Conservation (phyloP, 176 grass and related monocot species). For the Rhynchospora pubera region DNA sequence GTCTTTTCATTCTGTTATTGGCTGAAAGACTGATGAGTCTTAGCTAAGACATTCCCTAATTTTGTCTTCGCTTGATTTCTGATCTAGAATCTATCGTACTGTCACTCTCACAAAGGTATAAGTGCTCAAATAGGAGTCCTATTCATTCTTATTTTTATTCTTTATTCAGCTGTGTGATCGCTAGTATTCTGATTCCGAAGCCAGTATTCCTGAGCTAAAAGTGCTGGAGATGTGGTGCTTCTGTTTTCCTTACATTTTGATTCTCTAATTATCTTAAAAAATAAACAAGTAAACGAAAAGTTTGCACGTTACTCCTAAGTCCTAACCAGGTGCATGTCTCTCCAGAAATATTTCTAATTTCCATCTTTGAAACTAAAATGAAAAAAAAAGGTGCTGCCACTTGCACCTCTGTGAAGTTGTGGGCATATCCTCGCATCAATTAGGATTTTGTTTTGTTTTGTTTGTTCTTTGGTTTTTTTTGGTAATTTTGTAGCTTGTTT, state of each 20-base stretch:
- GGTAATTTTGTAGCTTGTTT: not conserved
- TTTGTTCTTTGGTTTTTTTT: too few relatives aligned
- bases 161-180: not conserved
- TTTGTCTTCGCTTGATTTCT: slow-evolving; percentile 12
- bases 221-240: slow-evolving; percentile 34
- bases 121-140: slow-evolving; percentile 11
- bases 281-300: not conserved
- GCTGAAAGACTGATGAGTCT: not conserved
- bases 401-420: not conserved
- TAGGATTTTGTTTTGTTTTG: not conserved
- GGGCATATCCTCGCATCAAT: not conserved
- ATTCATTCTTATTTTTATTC: not conserved
- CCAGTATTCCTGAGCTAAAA: slow-evolving; percentile 9
- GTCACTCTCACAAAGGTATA: slow-evolving; percentile 24
- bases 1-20: slow-evolving; percentile 17
- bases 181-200: not conserved
- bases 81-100: not conserved
- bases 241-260: slow-evolving; percentile 26
- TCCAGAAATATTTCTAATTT: not conserved
- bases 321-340: not conserved
- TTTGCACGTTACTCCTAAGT: not conserved
- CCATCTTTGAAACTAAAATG: not conserved
- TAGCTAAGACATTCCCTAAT: slow-evolving; percentile 5
- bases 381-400: not conserved
- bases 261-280: slow-evolving; percentile 30